phyloP scores from a whole-genome alignment of 768 basidiomycete species.

The Podaxis sp. region DNA sequence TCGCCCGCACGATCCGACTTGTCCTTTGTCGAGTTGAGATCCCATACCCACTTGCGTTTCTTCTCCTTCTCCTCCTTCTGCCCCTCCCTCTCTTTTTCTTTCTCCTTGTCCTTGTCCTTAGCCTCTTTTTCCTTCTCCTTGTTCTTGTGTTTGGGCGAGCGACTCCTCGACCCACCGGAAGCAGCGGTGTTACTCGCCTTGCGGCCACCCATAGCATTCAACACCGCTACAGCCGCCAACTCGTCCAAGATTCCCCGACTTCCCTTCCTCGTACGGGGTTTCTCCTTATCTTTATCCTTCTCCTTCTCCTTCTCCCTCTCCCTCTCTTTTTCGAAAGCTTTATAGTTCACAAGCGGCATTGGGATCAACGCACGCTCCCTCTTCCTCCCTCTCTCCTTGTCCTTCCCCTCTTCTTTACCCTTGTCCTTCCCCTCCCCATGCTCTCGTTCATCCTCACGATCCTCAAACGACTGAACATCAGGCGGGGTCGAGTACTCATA shows the following conservation, averaged over 20 bases:
- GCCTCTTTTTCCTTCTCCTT: neutral
- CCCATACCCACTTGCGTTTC: constrained; percentile 9
- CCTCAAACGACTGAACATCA: neutral
- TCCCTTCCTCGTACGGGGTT: constrained; percentile 8
- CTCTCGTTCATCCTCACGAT: neutral
- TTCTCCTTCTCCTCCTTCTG: constrained; percentile 3
- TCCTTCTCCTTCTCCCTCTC: constrained; percentile 1
- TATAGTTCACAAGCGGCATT: constrained; percentile 3
- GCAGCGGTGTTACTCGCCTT: neutral
- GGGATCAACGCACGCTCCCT: constrained; percentile 2
- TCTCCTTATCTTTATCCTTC: constrained; percentile 3
- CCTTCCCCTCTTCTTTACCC: neutral
- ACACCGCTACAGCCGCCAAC: constrained; percentile 8
- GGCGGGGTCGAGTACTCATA: constrained; percentile 11
- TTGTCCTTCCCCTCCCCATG: neutral
- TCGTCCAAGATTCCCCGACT: constrained; percentile 14
- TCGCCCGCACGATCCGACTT: neutral
- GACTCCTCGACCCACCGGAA: neutral
- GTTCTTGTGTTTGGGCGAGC: neutral
- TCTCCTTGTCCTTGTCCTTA: neutral
- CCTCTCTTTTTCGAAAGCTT: neutral
- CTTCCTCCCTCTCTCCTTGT: constrained; percentile 7
- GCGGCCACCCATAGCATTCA: neutral
- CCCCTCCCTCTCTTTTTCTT: neutral
- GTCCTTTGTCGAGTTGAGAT: constrained; percentile 1